Evolutionary conservation across 208 protist species (phyloP).

Genomic region (Blechomonas ayalai): DNA sequence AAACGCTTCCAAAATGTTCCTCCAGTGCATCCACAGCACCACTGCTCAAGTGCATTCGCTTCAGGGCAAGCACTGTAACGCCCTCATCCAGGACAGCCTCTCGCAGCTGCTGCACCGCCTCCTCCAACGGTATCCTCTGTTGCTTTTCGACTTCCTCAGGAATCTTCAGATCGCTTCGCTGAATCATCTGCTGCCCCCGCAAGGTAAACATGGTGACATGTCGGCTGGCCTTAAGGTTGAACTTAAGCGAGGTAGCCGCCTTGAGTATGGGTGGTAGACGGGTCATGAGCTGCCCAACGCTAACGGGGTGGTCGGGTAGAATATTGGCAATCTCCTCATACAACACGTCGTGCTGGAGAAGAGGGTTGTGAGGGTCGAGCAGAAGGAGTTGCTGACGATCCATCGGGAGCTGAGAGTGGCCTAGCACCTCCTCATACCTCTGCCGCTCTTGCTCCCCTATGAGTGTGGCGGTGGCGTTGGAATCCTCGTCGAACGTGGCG

Average conservation of each 20-base stretch:
- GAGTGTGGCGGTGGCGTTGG: conserved; percentile 22
- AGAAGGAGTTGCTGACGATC: conserved; percentile 52
- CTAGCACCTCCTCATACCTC: conserved; percentile 26
- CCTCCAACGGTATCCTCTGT: conserved; percentile 50
- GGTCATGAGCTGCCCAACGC: conserved; percentile 13
- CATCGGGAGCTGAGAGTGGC: conserved; percentile 53
- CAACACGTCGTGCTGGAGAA: conserved; percentile 54
- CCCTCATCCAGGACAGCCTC: conserved; percentile 50
- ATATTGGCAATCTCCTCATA: conserved; percentile 65
- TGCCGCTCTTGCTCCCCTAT: conserved; percentile 43
- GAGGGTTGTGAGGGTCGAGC: conserved; percentile 78
- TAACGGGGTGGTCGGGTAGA: conserved; percentile 39
- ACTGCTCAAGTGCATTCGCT: conserved; percentile 27
- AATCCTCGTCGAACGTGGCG: conserved; percentile 47
- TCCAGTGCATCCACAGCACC: conserved; percentile 25
- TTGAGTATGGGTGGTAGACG: conserved; percentile 59
- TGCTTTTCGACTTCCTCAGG: neutral
- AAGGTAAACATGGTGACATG: conserved; percentile 24
- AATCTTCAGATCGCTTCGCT: conserved; percentile 20
- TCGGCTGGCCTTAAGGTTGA: conserved; percentile 37
- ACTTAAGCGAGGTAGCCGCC: conserved; percentile 35
- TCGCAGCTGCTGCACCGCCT: conserved; percentile 59
- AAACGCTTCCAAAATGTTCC: conserved; percentile 49
- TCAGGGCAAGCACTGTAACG: conserved; percentile 37
- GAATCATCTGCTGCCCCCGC: conserved; percentile 35